Conservation (phyloP, 2,329 filamentous ascomycete species). For the Thielaviopsis euricoi region DNA sequence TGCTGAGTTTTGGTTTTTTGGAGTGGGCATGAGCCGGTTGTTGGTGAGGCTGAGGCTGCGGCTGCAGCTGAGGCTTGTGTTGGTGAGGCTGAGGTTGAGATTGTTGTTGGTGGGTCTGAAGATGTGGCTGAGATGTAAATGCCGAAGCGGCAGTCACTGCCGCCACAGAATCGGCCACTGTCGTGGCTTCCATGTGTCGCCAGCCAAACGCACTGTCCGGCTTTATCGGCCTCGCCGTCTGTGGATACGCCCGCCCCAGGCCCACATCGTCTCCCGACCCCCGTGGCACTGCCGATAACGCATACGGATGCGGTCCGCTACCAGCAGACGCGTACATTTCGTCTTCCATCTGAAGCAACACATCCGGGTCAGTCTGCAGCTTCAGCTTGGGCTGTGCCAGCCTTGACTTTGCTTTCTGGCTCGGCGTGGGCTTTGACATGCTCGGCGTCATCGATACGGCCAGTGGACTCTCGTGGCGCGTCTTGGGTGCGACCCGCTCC, state of each 20-base stretch:
- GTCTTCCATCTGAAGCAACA: constrained; percentile 10
- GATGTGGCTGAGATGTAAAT: background rate
- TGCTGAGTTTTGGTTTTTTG: constrained; percentile 7
- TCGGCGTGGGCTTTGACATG: background rate
- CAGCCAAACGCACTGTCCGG: background rate
- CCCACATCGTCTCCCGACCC: background rate
- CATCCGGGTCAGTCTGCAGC: constrained; percentile 9
- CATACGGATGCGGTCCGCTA: constrained; percentile 1
- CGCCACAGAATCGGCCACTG: background rate
- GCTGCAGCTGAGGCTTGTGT: background rate
- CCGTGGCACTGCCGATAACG: background rate
- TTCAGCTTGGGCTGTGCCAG: constrained; percentile 6
- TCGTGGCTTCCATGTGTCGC: background rate
- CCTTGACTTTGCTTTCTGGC: background rate
- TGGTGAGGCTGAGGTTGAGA: background rate
- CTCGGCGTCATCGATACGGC: background rate
- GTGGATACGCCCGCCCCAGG: background rate
- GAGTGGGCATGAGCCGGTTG: background rate
- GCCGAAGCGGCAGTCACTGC: background rate
- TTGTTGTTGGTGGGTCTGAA: background rate
- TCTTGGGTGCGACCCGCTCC: background rate
- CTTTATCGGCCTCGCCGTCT: background rate
- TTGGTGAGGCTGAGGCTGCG: background rate
- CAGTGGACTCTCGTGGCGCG: background rate
- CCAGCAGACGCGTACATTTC: background rate